phyloP scores from a whole-genome alignment of 345 rosid genomes.

The Linum usitatissimum region DNA sequence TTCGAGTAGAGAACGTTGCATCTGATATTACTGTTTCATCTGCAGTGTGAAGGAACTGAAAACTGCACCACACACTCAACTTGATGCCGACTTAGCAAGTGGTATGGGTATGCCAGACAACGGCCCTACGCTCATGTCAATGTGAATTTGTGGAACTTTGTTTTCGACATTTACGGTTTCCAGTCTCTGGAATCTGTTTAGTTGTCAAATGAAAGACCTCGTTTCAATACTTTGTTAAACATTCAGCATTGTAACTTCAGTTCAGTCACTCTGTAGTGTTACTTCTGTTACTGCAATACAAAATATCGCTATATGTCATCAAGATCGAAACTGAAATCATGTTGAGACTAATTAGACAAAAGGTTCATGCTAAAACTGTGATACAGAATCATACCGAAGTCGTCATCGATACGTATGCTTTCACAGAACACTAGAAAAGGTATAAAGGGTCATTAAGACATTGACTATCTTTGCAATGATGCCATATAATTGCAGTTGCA shows the following conservation, averaged over 20 bases:
- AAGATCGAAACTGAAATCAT: too few relatives aligned
- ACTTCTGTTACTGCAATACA: background rate
- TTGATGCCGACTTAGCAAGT: slow-evolving; percentile 84
- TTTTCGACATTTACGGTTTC: background rate
- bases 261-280: background rate
- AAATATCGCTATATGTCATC: too few relatives aligned
- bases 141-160: slow-evolving; percentile 21
- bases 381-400: too few relatives aligned
- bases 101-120: slow-evolving; percentile 98
- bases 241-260: background rate
- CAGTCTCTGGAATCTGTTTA: background rate
- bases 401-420: too few relatives aligned
- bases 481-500: background rate
- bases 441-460: too few relatives aligned
- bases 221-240: background rate
- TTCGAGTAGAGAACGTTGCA: background rate
- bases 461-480: background rate
- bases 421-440: too few relatives aligned
- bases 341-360: too few relatives aligned
- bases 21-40: slow-evolving; percentile 9
- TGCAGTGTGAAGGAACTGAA: slow-evolving; percentile 66
- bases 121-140: slow-evolving; percentile 66
- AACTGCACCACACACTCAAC: slow-evolving; percentile 83
- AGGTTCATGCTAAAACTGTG: too few relatives aligned
- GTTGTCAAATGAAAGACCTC: background rate